Conservation (phyloP, 2,329 filamentous ascomycete species). For the Corniculantispora saksenae region DNA sequence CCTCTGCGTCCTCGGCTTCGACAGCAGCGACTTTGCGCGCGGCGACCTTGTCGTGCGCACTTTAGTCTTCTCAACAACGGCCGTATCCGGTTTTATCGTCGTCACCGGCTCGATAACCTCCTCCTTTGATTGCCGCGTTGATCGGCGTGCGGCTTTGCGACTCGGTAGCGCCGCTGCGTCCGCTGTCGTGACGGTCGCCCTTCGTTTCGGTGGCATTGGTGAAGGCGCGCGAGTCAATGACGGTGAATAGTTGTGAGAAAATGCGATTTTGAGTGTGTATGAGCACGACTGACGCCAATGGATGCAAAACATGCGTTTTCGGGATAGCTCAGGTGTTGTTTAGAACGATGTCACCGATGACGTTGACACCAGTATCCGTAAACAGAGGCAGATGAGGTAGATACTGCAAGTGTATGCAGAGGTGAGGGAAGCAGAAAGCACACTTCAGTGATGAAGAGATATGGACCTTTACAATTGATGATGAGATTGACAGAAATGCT, state of each 20-base stretch:
- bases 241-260: neutral
- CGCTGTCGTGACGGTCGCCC: neutral
- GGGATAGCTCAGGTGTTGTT: neutral
- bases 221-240: neutral
- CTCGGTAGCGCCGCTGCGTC: neutral
- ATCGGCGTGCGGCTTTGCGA: constrained; percentile 8
- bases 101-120: neutral
- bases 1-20: neutral
- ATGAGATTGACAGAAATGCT: neutral
- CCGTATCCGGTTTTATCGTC: neutral
- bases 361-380: neutral
- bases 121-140: neutral
- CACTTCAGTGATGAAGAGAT: too few relatives aligned
- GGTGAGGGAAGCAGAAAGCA: neutral
- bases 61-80: neutral
- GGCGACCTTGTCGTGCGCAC: neutral
- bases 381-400: neutral
- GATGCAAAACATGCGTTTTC: neutral
- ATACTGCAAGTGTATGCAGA: neutral
- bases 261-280: neutral
- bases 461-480: neutral
- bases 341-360: neutral
- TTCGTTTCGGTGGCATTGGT: constrained; percentile 9
- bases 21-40: neutral
- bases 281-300: neutral